Base-by-base conservation (phyloP, 169 alveolate genomes). In the Prorocentrum cordatum region DNA sequence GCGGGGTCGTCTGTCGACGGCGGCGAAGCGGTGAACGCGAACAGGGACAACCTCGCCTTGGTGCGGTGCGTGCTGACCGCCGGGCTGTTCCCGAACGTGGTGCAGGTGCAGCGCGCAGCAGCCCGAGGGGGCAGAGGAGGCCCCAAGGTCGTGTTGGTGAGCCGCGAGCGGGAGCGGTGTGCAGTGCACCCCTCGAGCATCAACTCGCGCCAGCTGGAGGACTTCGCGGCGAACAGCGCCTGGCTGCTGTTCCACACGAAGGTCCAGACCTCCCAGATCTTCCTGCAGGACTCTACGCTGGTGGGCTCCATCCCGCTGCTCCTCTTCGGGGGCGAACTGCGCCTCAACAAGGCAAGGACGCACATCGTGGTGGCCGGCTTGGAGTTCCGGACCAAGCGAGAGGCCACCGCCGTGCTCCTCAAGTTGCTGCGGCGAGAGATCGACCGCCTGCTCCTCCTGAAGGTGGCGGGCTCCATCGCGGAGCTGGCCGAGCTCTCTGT, bases 11-110 rank as follows among this genome's bases (percentile, higher is more conserved):
- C 62, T 16, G 82, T 36, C 18, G 88, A 59, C 45, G 88, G 59
- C 27, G 88, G 88, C 12, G 88, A 75, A 0, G 88, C 54, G 88
- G 88, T 77, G 39, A 77, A 77, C 45, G 71, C 59, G 3, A 61
- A 77, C 62, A 66, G 29, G 12, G 24, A 58, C 45, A 59, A 77
- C 31, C 35, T 77, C 32, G 54, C 88, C 16, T 33, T 77, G 47
- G 88, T 77, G 88, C 88, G 88, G 3, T 77, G 88, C 29, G 88
- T 77, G 47, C 42, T 77, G 32, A 59, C 75, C 45, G 88, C 88
- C 6, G 88, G 88, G 45, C 75, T 77, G 31, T 77, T 77, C 38
- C 88, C 88, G 31, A 77, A 39, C 54, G 88, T 77, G 75, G 88
- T 75, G 31, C 88, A 77, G 38, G 88, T 77, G 45, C 88, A 77